These are phyloP conservation scores for Ceratobasidium theobromae DNA, from an alignment of 1,284 basidiomycete genomes.

Conservation along the genomic window DNA sequence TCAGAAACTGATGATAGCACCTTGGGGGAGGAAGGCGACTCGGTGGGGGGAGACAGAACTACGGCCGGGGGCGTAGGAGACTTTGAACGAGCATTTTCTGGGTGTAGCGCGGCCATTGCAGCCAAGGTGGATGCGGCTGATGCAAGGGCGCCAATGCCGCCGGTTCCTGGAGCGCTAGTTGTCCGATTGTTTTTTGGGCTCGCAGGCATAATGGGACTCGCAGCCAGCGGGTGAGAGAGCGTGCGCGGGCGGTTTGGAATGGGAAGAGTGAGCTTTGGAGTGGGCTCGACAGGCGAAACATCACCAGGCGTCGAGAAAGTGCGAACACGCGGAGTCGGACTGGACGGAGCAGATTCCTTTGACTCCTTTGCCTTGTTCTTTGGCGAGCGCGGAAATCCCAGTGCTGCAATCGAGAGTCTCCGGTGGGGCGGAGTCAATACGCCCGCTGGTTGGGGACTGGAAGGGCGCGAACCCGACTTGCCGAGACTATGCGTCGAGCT, in stretches of 20 bases:
- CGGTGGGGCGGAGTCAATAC: not conserved
- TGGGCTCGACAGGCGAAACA: constrained; percentile 2
- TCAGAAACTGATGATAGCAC: not conserved
- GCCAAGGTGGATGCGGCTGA: not conserved
- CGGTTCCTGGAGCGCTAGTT: not conserved
- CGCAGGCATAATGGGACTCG: not conserved
- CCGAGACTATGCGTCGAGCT: not conserved
- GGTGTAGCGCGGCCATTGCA: not conserved
- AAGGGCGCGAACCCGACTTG: not conserved
- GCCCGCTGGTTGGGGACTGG: not conserved
- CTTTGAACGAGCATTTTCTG: not conserved
- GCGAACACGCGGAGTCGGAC: not conserved
- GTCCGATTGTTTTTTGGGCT: not conserved
- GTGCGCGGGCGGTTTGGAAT: constrained; percentile 9
- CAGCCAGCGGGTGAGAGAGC: constrained; percentile 15
- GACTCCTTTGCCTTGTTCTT: constrained; percentile 16
- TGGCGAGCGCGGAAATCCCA: constrained; percentile 9
- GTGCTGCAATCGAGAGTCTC: not conserved
- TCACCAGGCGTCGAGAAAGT: not conserved
- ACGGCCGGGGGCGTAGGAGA: not conserved
- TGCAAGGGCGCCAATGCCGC: not conserved
- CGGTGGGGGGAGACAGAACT: constrained; percentile 5
- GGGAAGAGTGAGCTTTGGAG: constrained; percentile 12
- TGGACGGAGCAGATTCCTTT: not conserved
- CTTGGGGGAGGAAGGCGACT: not conserved